Evolutionary conservation across 2,329 filamentous ascomycete species (phyloP), one percentile per base, ranked within the genome.

Genomic region (Aspergillus piperis): DNA sequence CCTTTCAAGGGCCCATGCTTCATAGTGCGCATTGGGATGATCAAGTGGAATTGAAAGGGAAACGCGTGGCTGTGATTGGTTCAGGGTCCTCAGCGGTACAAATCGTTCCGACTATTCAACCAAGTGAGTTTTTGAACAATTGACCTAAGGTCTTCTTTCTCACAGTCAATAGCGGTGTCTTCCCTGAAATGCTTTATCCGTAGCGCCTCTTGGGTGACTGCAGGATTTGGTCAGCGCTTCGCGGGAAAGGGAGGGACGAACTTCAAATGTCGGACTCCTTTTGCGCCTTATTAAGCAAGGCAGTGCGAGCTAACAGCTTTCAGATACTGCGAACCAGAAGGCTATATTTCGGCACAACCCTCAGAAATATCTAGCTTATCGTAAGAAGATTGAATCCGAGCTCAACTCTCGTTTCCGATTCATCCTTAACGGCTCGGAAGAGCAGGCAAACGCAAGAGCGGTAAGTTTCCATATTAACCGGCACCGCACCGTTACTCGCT

Each of bases 1-100:
- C 70, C 3, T 84, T 83, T 64, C 71, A 77, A 54, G 80, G 79
- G 4, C 70, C 73, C 25, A 60, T 81, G 3, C 63, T 80, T 39
- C 80, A 82, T 61, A 78, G 32, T 15, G 32, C 32, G 10, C 8
- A 38, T 15, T 38, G 32, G 72, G 49, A 80, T 78, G 66, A 72
- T 13, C 62, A 58, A 0, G 72, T 70, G 58, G 67, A 74, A 32
- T 66, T 71, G 38, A 67, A 73, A 65, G 70, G 66, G 19, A 73
- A 78, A 57, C 63, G 61, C 10, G 69, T 75, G 10, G 74, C 71
- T 0, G 67, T 77, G 1, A 70, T 77, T 44, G 74, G 74, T 5
- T 71, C 71, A 44, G 75, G 75, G 0, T 73, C 74, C 2, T 75
- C 72, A 52, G 75, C 71, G 3, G 74, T 78, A 25, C 77, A 78